Conservation (phyloP, 1,284 basidiomycete species). For the Ceratobasidium sp. region DNA sequence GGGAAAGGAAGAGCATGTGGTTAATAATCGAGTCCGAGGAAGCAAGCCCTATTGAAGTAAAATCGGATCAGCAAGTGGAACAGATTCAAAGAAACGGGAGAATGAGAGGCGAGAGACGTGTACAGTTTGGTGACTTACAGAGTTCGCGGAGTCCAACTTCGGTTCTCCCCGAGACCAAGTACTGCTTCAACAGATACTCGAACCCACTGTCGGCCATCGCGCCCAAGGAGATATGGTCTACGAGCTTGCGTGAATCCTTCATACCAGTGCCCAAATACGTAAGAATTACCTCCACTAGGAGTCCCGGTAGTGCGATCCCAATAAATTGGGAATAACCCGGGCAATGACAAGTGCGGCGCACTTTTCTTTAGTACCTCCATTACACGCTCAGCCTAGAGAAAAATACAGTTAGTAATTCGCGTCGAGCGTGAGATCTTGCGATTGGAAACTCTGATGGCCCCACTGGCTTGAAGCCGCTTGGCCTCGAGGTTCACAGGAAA, state of each 20-base stretch:
- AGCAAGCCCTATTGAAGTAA: slow-evolving; percentile 28
- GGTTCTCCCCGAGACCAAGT: slow-evolving; percentile 70
- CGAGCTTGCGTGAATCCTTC: background rate
- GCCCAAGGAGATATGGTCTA: slow-evolving; percentile 71
- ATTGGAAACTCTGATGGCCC: no score
- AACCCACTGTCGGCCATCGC: slow-evolving; percentile 76
- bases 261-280: slow-evolving; percentile 25
- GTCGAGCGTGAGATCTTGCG: background rate
- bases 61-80: background rate
- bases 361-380: slow-evolving; percentile 64
- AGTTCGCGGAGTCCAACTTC: slow-evolving; percentile 72
- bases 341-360: slow-evolving; percentile 42
- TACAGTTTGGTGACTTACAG: slow-evolving; percentile 63
- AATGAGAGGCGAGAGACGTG: background rate
- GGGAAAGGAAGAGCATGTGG: slow-evolving; percentile 75
- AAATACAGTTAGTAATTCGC: background rate
- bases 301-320: slow-evolving; percentile 50
- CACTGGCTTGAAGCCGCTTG: no score
- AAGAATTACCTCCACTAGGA: slow-evolving; percentile 48
- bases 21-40: slow-evolving; percentile 41
- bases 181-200: slow-evolving; percentile 82
- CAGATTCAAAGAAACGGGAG: background rate
- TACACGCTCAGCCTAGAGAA: slow-evolving; percentile 58
- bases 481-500: background rate
- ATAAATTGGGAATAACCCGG: slow-evolving; percentile 51